Percentiles rank a stretch among this genome's conserved stretches.
Conservation (phyloP, 805 yeast species). For the Lipomyces yamadae region DNA sequence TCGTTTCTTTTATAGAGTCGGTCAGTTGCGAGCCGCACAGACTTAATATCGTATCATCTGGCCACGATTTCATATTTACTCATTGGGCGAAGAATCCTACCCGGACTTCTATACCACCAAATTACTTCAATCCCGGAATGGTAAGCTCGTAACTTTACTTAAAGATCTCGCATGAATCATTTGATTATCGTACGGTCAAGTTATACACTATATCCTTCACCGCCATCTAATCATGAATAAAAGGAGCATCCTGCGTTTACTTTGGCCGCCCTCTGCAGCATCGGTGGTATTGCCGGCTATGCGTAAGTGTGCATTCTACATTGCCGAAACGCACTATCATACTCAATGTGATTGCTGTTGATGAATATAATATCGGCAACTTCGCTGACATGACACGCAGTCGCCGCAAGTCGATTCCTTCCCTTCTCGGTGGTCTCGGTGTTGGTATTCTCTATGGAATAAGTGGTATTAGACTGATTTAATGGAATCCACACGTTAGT, state of each 20-base stretch:
- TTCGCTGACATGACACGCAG: slow-evolving; percentile 35
- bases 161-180: background rate
- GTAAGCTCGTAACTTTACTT: background rate
- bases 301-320: slow-evolving; percentile 45
- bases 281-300: slow-evolving; percentile 76
- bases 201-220: background rate
- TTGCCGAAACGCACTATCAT: background rate
- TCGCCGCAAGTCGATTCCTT: slow-evolving; percentile 75
- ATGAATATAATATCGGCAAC: too few relatives aligned
- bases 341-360: background rate
- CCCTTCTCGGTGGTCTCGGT: slow-evolving; percentile 73
- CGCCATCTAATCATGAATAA: background rate
- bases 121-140: background rate
- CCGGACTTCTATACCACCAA: too few relatives aligned
- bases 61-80: too few relatives aligned
- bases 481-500: slow-evolving; percentile 46
- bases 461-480: slow-evolving; percentile 51
- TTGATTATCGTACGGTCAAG: background rate
- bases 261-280: slow-evolving; percentile 66
- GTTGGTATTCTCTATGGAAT: slow-evolving; percentile 48
- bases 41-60: too few relatives aligned
- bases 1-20: too few relatives aligned
- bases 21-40: too few relatives aligned
- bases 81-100: too few relatives aligned
- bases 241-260: slow-evolving; percentile 81